phyloP scores from a whole-genome alignment of 2,329 filamentous ascomycete species.

The Albophoma yamanashiensis region DNA sequence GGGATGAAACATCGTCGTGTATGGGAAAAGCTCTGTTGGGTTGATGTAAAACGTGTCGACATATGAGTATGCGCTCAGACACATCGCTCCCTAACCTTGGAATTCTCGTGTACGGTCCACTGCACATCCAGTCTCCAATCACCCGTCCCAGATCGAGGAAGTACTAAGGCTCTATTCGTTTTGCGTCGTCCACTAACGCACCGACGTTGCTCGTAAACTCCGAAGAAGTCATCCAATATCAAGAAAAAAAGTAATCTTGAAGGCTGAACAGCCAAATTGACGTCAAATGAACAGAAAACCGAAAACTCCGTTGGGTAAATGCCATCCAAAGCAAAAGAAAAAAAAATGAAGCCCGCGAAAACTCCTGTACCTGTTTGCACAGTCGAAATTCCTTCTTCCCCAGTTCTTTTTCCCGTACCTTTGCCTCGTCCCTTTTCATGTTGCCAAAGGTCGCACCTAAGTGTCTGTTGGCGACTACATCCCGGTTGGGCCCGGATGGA shows the following conservation, averaged over 20 bases:
- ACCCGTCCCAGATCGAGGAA: not conserved
- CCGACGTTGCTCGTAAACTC: not conserved
- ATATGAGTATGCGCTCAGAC: not conserved
- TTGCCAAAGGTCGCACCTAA: not conserved
- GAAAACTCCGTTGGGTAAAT: not conserved
- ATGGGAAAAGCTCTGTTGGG: not conserved
- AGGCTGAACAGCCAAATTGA: not conserved
- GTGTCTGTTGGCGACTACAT: not conserved
- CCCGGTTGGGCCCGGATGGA: not conserved
- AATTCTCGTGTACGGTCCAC: too few species aligned
- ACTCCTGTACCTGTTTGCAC: conserved; percentile 6
- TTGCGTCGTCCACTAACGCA: not conserved
- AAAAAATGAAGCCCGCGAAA: conserved; percentile 1
- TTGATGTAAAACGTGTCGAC: not conserved
- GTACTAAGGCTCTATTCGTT: not conserved
- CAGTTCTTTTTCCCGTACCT: not conserved
- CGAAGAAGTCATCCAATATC: too few species aligned
- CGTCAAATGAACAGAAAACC: not conserved
- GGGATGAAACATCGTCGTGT: not conserved
- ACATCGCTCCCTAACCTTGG: not conserved
- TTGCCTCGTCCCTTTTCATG: not conserved
- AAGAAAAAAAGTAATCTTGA: not conserved
- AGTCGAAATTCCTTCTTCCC: conserved; percentile 1
- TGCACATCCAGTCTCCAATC: not conserved
- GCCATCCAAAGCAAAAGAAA: not conserved